Evolutionary conservation across 176 grass and related monocot species (phyloP).

Genomic region (Eleusine coracana): DNA sequence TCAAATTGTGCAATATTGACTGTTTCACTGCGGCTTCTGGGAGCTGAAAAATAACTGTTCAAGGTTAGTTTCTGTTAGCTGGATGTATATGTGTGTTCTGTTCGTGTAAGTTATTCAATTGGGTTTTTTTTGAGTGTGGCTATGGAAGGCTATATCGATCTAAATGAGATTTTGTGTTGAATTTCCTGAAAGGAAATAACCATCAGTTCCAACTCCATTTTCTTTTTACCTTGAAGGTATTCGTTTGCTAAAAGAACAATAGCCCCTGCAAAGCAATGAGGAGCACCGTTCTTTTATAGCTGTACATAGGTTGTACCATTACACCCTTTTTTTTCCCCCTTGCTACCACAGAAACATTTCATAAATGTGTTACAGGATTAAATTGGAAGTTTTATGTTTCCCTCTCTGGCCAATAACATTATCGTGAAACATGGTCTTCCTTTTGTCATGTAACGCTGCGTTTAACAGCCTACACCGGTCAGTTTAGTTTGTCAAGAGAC

Average conservation of each 20-base stretch:
- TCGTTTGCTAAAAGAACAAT: constrained; percentile 23
- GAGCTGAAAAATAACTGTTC: constrained; percentile 46
- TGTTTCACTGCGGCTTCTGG: constrained; percentile 82
- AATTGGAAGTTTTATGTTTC: constrained; percentile 1
- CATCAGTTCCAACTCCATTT: constrained; percentile 5
- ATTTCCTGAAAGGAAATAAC: constrained; percentile 33
- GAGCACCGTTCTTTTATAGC: not conserved
- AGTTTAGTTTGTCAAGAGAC: not conserved
- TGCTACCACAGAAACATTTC: not conserved
- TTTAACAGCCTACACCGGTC: not conserved
- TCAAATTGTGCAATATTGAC: constrained; percentile 89
- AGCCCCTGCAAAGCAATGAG: not conserved
- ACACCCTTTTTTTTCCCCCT: not conserved
- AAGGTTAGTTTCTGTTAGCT: constrained; percentile 52
- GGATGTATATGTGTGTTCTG: constrained; percentile 41
- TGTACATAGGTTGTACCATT: constrained; percentile 48
- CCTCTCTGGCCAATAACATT: not conserved
- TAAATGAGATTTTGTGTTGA: constrained; percentile 21
- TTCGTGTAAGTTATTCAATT: constrained; percentile 53
- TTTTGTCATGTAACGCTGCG: not conserved
- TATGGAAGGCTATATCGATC: constrained; percentile 38
- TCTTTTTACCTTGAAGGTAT: constrained; percentile 16
- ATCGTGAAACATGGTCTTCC: not conserved
- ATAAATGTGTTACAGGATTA: constrained; percentile 6
- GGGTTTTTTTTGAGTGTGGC: constrained; percentile 39